Base-by-base conservation (phyloP, 768 basidiomycete species). In the Leccinum fibrillosum region DNA sequence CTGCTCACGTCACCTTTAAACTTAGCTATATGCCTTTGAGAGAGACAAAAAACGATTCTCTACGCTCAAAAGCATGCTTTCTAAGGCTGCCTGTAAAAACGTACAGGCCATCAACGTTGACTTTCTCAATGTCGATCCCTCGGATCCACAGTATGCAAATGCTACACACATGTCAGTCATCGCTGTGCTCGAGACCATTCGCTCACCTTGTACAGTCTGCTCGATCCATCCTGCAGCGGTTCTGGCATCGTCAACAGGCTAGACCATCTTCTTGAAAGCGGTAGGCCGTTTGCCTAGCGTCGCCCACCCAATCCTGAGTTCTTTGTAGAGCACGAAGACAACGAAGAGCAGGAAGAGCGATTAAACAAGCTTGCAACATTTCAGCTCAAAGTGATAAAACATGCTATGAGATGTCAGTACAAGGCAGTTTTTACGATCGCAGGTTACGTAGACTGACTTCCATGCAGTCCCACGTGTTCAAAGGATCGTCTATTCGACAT, bases 401-500 rank as follows among this genome's bases (percentile, higher is more conserved):
- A 98, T 68, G 96, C 97, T 17, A 94, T 99, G 89, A 88, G 86
- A 74, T 98, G 94, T 94, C 8, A 5, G 64, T 71, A 28, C 32
- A 19, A 69, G 66, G 82, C 69, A 19, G 10, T 45, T 45, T 54
- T 55, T 55, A 54, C 30, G 45, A 37, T 32, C 23, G 9, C 49
- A 28, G 11, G 21, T 50, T 58, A 54, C 25, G 56, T 52, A 52
- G 26, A 35, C 60, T 70, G 35, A 56, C 50, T 30, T 44, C 28
- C 44, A 42, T 52, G 19, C 62, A 96, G 94, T 95, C 72, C 87
- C 92, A 2, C 78, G 79, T 42, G 90, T 86, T 35, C 74, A 79
- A 57, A 85, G 83, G 64, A 92, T 99, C 65, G 94, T 94, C 26
- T 98, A 99, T 73, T 98, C 95, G 23, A 99, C 97, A n/a, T 99